Evolutionary conservation across 257 asterid species (phyloP).

Genomic region (Nicotiana paniculata): DNA sequence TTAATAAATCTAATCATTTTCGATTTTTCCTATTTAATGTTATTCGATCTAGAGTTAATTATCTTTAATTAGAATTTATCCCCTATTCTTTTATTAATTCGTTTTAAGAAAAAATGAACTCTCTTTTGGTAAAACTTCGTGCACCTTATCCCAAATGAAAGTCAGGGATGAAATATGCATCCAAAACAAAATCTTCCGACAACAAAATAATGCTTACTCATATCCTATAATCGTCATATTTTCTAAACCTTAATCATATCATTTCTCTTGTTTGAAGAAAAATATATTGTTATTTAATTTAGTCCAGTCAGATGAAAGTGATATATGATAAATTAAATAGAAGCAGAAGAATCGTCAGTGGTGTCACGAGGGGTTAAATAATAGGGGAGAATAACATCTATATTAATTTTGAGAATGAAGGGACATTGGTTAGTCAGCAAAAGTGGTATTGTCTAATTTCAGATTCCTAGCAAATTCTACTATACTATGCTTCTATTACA

Average conservation of each 20-base stretch:
- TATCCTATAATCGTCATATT: not conserved
- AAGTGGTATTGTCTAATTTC: not conserved
- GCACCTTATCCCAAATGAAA: too few relatives aligned
- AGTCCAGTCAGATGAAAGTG: not conserved
- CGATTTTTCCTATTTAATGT: too few relatives aligned
- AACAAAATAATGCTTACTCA: not conserved
- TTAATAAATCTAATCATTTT: too few relatives aligned
- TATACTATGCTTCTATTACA: not conserved
- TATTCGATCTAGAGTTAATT: too few relatives aligned
- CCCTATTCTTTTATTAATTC: too few relatives aligned
- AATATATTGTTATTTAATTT: not conserved
- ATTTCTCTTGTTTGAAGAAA: not conserved
- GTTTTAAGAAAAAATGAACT: too few relatives aligned
- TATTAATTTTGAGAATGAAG: not conserved
- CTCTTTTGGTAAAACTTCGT: too few relatives aligned
- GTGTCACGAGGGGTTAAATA: not conserved
- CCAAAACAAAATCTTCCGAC: not conserved
- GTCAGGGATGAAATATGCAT: too few relatives aligned
- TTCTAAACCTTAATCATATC: not conserved
- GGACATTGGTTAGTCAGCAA: not conserved
- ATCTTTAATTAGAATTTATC: too few relatives aligned
- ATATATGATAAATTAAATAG: not conserved
- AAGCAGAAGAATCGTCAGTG: not conserved
- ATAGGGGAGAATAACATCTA: not conserved
- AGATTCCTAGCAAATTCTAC: not conserved